Base-by-base conservation (phyloP, 108 stramenopile species). In the Nannochloropsis oceanica region DNA sequence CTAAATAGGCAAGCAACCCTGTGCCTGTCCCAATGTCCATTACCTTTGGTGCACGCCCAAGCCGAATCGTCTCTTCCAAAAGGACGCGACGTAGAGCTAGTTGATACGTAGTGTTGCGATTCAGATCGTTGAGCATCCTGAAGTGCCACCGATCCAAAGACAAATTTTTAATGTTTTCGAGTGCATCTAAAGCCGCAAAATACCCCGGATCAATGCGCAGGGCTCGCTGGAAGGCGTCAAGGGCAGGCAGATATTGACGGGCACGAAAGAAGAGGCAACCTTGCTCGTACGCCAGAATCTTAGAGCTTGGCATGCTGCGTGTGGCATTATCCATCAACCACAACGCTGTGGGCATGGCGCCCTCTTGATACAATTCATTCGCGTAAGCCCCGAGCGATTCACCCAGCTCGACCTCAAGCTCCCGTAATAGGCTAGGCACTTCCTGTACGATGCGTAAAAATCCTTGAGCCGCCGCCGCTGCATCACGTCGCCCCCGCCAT, bases 131-230 rank as follows among this genome's bases (percentile, higher is more conserved):
- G n/a, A 90, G 89, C 89, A 90, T 90, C 18, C 89, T 82, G 86
- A 86, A 90, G 83, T 90, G 89, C 89, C 89, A 90, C 0, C 89
- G 88, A 82, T 90, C 89, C 18, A 89, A 84, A 22, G 87, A 87
- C 26, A 89, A 86, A 87, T 84, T 88, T 85, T 89, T 89, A 43
- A 89, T 44, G 85, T 89, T 89, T 27, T 89, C 88, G 43, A 87
- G 83, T 42, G 86, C 87, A 25, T 89, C 88, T 26, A 88, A 81
- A 26, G 88, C 88, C 8, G 87, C 86, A 43, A 81, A 82, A 80
- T 85, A 88, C 26, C 26, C 81, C 42, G 87, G 85, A 82, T 88
- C 85, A 42, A 89, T 18, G 27, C 42, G 43, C 25, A 87, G 79
- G 8, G 87, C 87, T 73, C 59, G 59, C n/a, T n/a, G 59, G 59